Evolutionary conservation across 108 stramenopile species (phyloP), one percentile per base, ranked within the genome.

Genomic region (Nitzschia sp.): DNA sequence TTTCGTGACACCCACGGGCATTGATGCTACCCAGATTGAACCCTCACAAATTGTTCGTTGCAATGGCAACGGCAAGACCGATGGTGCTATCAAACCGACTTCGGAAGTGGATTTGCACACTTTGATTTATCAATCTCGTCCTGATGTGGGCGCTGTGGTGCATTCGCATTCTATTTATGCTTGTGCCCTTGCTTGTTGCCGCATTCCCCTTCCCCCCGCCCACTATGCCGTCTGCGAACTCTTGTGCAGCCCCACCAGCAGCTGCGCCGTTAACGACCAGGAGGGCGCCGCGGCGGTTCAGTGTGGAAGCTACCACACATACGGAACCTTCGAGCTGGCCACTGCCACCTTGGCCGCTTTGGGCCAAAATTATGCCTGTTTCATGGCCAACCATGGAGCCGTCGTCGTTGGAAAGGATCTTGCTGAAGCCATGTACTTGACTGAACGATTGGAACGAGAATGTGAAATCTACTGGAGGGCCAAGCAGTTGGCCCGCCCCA

Each of bases 301-400:
- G 9, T 68, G 67, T 31, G 31, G 54, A 11, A 25, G 19, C 1
- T 70, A 70, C 47, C 69, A 70, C 34, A 70, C 69, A 45, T 61
- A 70, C 30, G 69, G 69, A 26, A 61, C 59, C 23, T 45, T 59
- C 9, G 45, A 35, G 19, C 27, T 70, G 26, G 69, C 69, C 1
- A 58, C 59, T 23, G 67, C 28, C n/a, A 38, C 35, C 1, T 56
- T 30, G 36, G 27, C 2, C 16, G 67, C 54, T 27, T 34, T 68
- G 36, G 67, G 67, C 19, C 27, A 68, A 44, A 68, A 68, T 27
- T n/a, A 38, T 41, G 67, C 67, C 3, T 61, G 62, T 19, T 33
- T 68, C 38, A 56, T 68, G 67, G 67, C 54, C 27, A 68, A 68
- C 41, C 67, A 68, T 41, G 67, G 67, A 27, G 67, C 67, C 27